A percentile compares a stretch with the other conserved stretches of the same genome.
These are phyloP conservation scores for Calonectria multiphialidica DNA, from an alignment of 2,329 filamentous ascomycete genomes.

Conservation along the genomic window DNA sequence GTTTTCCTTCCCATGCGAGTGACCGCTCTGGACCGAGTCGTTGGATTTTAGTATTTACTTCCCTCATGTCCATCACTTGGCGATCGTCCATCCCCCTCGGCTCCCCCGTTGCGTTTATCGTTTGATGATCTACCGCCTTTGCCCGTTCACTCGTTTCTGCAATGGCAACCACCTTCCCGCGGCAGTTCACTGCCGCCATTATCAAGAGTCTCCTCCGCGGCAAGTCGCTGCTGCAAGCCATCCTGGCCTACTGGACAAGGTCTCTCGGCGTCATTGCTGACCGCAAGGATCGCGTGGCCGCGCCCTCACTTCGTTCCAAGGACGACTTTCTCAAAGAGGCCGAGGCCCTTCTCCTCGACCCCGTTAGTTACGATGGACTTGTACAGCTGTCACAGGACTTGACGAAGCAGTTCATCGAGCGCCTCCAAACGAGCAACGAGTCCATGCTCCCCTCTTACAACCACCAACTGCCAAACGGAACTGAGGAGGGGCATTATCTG, in stretches of 20 bases:
- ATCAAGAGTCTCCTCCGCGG: slow-evolving; percentile 70
- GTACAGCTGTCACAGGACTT: slow-evolving; percentile 61
- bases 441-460: slow-evolving; percentile 78
- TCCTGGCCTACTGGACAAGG: slow-evolving; percentile 66
- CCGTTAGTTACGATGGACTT: slow-evolving; percentile 60
- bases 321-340: slow-evolving; percentile 69
- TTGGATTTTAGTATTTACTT: slow-evolving; percentile 42
- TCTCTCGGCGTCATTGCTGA: slow-evolving; percentile 51
- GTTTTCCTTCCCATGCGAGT: slow-evolving; percentile 25
- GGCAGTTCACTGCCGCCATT: slow-evolving; percentile 65
- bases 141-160: slow-evolving; percentile 64
- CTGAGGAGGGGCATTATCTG: slow-evolving; percentile 70
- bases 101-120: slow-evolving; percentile 7
- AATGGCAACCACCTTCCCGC: slow-evolving; percentile 68
- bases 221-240: slow-evolving; percentile 69
- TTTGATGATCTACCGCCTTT: slow-evolving; percentile 41
- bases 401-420: slow-evolving; percentile 67
- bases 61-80: slow-evolving; percentile 37
- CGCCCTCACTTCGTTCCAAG: slow-evolving; percentile 45
- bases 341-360: slow-evolving; percentile 63
- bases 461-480: slow-evolving; percentile 71
- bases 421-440: slow-evolving; percentile 63
- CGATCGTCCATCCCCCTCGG: not conserved
- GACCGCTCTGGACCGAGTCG: slow-evolving; percentile 21
- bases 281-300: slow-evolving; percentile 35